Evolutionary conservation across 2,329 filamentous ascomycete genomes (phyloP).

Genomic region (Rhynchosporium agropyri): DNA sequence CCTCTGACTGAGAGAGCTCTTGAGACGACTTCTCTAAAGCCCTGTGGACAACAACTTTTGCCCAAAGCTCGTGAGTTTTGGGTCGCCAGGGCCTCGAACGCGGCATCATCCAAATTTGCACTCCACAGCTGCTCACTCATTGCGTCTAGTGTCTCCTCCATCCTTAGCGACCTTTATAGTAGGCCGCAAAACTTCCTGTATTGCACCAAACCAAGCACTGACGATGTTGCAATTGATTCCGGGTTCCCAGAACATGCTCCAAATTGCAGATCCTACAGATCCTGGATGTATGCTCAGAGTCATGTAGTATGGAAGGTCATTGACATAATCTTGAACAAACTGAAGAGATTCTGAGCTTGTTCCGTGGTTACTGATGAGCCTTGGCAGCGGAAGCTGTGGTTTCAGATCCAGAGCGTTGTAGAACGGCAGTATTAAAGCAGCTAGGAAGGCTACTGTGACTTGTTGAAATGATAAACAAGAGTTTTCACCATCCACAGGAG

Average conservation of each 20-base stretch:
- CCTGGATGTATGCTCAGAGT: constrained; percentile 21
- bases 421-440: constrained; percentile 21
- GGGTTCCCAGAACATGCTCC: constrained; percentile 11
- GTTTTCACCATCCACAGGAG: constrained; percentile 10
- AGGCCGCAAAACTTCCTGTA: constrained; percentile 19
- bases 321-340: constrained; percentile 21
- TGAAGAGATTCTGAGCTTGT: constrained; percentile 5
- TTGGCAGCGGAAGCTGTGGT: constrained; percentile 19
- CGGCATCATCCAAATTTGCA: constrained; percentile 13
- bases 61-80: neutral
- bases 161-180: constrained; percentile 13
- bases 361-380: constrained; percentile 9
- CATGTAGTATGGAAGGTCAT: constrained; percentile 22
- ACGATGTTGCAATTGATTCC: constrained; percentile 20
- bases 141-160: constrained; percentile 18
- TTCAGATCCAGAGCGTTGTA: constrained; percentile 20
- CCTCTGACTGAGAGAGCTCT: too few species aligned
- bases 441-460: constrained; percentile 19
- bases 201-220: constrained; percentile 22
- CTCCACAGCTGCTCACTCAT: constrained; percentile 18
- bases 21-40: too few species aligned
- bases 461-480: constrained; percentile 16
- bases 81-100: neutral
- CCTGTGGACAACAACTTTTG: too few species aligned
- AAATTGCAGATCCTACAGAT: constrained; percentile 19